Percentiles rank a stretch among this genome's conserved stretches.
Evolutionary conservation across 78 protist genomes (phyloP).

Genomic region (Acrasis kona): DNA sequence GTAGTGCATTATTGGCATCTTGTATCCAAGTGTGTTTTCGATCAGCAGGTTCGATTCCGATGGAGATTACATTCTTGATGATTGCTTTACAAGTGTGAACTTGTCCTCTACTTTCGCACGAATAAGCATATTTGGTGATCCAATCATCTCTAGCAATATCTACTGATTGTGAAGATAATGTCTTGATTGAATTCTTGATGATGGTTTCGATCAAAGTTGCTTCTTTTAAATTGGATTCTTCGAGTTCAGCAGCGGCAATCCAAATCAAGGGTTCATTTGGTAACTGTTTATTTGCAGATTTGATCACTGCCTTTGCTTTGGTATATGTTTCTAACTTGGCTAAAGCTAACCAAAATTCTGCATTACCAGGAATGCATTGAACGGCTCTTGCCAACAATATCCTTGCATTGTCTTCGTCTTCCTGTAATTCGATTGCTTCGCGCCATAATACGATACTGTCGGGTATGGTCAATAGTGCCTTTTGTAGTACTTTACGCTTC

Average conservation of each 20-base stretch:
- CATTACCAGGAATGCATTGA: conserved; percentile 64
- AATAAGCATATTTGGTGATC: conserved; percentile 12
- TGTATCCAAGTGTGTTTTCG: conserved; percentile 73
- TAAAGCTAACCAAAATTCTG: conserved; percentile 93
- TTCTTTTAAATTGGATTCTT: conserved; percentile 71
- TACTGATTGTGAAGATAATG: not conserved
- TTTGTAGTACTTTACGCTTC: conserved; percentile 61
- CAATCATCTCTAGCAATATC: conserved; percentile 5
- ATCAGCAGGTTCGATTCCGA: conserved; percentile 78
- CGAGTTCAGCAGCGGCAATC: conserved; percentile 92
- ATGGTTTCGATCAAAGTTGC: not conserved
- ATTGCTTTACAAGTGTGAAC: conserved; percentile 53
- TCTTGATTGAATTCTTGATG: conserved; percentile 5
- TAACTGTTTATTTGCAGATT: conserved; percentile 35
- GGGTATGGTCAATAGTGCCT: conserved; percentile 73
- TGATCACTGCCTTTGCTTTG: conserved; percentile 76
- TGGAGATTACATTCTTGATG: conserved; percentile 31
- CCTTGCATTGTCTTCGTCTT: conserved; percentile 75
- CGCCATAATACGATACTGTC: conserved; percentile 82
- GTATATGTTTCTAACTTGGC: conserved; percentile 82
- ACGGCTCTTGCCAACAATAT: conserved; percentile 80
- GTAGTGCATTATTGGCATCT: conserved; percentile 62
- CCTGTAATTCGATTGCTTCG: conserved; percentile 84
- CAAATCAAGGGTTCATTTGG: conserved; percentile 75
- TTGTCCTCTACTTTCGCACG: not conserved